Base-by-base conservation (phyloP, 306 rosid genomes). In the Vigna trinervia region DNA sequence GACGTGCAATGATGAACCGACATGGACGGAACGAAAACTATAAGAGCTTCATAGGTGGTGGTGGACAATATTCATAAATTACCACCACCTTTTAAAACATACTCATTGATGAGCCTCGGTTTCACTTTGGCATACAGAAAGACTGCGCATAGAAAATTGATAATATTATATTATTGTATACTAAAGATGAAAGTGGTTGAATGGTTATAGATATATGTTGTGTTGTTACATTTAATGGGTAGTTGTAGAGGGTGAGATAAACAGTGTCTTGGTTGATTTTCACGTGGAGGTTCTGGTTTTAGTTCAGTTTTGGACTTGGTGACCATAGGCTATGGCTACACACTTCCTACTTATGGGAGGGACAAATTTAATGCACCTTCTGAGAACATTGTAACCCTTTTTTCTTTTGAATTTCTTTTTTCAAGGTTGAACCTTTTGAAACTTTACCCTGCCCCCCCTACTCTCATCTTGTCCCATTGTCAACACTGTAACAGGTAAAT, bases 351-450 rank as follows among this genome's bases (percentile, higher is more conserved):
- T 79, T 54, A 58, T 67, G 82, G 79, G 69, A 84, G 87, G 82
- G 92, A 89, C 92, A 86, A 75, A 84, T 88, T 88, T 82, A 86
- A 82, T 84, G 88, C 82, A 66, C 38, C 60, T 47, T 56, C 84
- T 57, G 41, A 77, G 61, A 15, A 43, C 12, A 41, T 53, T 11
- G 0, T 38, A 6, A 12, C 28, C 1, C 23, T 10, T 51, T 51
- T 2, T 39, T 5, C 32, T 51, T 19, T 47, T 12, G 22, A 10
- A 22, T 23, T 54, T 28, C 2, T 41, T 41, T 41, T 38, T 71
- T 7, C 0, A 36, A 39, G 1, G 1, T 39, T 64, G 23, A 75
- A 63, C 66, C 73, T 9, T n/a, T 28, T 30, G 59, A 19, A 30
- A 65, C 45, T 62, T 51, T 53, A 77, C 50, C 61, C 50, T 38